Conservation (phyloP, 192 early-diverging fungal genomes). For the Entophlyctis luteolus region DNA sequence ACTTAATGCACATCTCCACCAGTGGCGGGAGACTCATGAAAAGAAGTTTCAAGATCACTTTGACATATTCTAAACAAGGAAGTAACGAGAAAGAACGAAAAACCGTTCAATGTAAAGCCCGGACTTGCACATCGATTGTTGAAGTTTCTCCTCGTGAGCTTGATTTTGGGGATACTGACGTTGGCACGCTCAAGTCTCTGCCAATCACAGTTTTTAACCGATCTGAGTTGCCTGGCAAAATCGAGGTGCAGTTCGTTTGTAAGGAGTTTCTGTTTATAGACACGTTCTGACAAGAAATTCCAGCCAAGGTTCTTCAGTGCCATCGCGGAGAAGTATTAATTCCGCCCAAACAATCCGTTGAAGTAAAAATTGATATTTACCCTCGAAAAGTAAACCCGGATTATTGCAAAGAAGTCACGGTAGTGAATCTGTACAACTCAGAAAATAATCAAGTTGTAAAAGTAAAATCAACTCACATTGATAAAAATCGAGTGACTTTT, state of each 20-base stretch:
- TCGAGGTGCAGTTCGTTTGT: slow-evolving; percentile 75
- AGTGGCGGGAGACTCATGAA: slow-evolving; percentile 30
- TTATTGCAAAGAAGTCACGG: slow-evolving; percentile 91
- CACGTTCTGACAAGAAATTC: too few relatives aligned
- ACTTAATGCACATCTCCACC: neutral
- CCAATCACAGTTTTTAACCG: slow-evolving; percentile 77
- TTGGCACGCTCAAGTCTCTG: slow-evolving; percentile 84
- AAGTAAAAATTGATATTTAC: slow-evolving; percentile 89
- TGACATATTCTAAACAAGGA: slow-evolving; percentile 39
- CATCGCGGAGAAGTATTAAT: slow-evolving; percentile 66
- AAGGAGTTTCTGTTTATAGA: neutral
- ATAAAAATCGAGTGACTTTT: slow-evolving; percentile 93
- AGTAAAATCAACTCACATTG: slow-evolving; percentile 89
- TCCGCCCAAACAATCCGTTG: slow-evolving; percentile 69
- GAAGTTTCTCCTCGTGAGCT: slow-evolving; percentile 77
- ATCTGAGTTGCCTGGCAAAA: slow-evolving; percentile 78
- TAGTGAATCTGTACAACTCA: slow-evolving; percentile 84
- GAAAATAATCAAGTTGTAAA: slow-evolving; percentile 88
- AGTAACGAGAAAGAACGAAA: slow-evolving; percentile 59
- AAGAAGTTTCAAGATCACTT: slow-evolving; percentile 38
- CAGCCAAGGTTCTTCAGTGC: slow-evolving; percentile 88
- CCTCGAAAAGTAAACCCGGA: slow-evolving; percentile 97
- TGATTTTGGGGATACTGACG: slow-evolving; percentile 95
- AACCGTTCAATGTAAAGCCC: slow-evolving; percentile 82
- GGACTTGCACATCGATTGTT: slow-evolving; percentile 89